Base-by-base conservation (phyloP, 2,329 filamentous ascomycete genomes). In the Ophiostoma piceae region DNA sequence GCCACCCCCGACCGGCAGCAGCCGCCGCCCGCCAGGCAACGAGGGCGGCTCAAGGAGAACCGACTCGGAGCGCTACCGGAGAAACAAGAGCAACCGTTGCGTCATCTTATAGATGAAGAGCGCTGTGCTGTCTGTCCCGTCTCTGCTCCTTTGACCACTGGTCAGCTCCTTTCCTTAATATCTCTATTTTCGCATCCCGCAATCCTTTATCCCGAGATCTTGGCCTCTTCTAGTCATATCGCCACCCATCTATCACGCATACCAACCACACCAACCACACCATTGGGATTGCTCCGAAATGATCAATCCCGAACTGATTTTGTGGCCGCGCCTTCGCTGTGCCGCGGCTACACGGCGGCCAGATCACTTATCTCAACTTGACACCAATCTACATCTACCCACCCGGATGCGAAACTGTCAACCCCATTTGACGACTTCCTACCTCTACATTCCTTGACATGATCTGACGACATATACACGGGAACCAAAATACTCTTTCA, bases 21-120 rank as follows among this genome's bases (percentile, higher is more conserved):
- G 69, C 69, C 72, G 72, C 26, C 71, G 71, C 1, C 72, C 74
- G 1, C 68, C 67, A 16, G 72, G 71, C 35, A 65, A 69, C 41
- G 73, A 74, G 12, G 67, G 70, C 26, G 66, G 69, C 54, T 68
- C 69, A 16, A 64, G 73, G 47, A 64, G 73, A 35, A 68, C 43
- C 4, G 74, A 74, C n/a, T 43, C 69, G 1, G 72, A 74, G n/a
- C 72, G 73, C 14, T 73, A 74, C 69, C 72, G 73, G 32, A 71
- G 73, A 69, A 70, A 29, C 54, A 73, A 72, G 57, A 69, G 67
- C 66, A 73, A 70, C 67, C 71, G 71, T 9, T 74, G 74, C 22
- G 74, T 74, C 60, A 67, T 74, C 62, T 72, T 74, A 74, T 74
- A 70, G 68, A 68, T 54, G 22, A 29, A n/a, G 16, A 47, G 12